These are phyloP conservation scores for Exidia glandulosa DNA, from an alignment of 768 basidiomycete species.

Conservation along the genomic window DNA sequence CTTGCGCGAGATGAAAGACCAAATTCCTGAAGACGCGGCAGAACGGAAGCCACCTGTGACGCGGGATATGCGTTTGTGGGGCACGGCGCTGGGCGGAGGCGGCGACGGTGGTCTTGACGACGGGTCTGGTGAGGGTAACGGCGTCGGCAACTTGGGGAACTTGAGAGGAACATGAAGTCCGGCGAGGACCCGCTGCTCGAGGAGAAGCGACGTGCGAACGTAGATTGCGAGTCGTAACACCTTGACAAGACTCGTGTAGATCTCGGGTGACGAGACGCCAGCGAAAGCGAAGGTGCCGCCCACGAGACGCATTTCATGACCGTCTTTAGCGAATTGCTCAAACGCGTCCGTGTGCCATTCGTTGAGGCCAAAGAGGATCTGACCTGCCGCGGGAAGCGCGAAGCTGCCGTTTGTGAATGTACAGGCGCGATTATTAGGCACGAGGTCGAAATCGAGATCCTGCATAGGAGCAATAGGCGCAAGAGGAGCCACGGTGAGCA, in stretches of 20 bases:
- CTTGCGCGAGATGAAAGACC: slow-evolving; percentile 27
- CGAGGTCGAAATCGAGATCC: slow-evolving; percentile 30
- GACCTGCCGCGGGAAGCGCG: slow-evolving; percentile 21
- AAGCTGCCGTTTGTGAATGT: slow-evolving; percentile 32
- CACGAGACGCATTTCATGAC: slow-evolving; percentile 29
- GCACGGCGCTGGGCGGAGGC: background rate
- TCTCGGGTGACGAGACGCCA: slow-evolving; percentile 30
- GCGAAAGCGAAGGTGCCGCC: slow-evolving; percentile 53
- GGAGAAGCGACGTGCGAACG: slow-evolving; percentile 43
- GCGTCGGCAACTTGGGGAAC: slow-evolving; percentile 19
- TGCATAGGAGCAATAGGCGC: slow-evolving; percentile 16
- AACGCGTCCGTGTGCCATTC: slow-evolving; percentile 38
- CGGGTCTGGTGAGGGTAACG: background rate
- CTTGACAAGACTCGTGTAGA: slow-evolving; percentile 33
- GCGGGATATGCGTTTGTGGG: slow-evolving; percentile 8
- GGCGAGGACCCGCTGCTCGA: slow-evolving; percentile 48
- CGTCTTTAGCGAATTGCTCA: slow-evolving; percentile 4
- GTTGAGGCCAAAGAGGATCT: slow-evolving; percentile 38
- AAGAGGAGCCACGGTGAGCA: slow-evolving; percentile 39
- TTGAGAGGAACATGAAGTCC: slow-evolving; percentile 39
- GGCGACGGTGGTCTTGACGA: background rate
- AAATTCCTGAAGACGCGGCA: slow-evolving; percentile 18
- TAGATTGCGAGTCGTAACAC: slow-evolving; percentile 44
- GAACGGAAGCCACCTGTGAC: slow-evolving; percentile 2
- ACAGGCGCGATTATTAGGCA: slow-evolving; percentile 32